Evolutionary conservation across 768 basidiomycete genomes (phyloP).

Genomic region (Lactifluus rugatus): DNA sequence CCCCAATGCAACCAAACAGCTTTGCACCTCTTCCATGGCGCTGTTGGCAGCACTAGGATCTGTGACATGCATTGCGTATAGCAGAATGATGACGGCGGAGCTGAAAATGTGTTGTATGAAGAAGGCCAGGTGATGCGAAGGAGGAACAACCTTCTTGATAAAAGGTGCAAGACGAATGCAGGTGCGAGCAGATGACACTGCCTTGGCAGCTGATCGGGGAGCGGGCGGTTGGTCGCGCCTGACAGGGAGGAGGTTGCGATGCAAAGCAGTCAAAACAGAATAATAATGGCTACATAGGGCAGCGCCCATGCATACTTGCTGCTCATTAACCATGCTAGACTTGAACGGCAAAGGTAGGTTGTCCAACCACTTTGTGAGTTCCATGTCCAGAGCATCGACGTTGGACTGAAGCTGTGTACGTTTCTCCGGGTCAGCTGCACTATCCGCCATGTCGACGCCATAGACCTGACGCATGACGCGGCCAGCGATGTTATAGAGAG

Average conservation of each 20-base stretch:
- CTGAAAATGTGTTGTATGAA: conserved; percentile 88
- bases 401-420: conserved; percentile 65
- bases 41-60: conserved; percentile 54
- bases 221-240: conserved; percentile 59
- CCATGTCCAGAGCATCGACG: conserved; percentile 69
- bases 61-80: conserved; percentile 77
- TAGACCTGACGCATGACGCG: conserved; percentile 77
- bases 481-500: conserved; percentile 78
- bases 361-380: conserved; percentile 78
- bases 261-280: conserved; percentile 76
- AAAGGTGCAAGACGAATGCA: conserved; percentile 80
- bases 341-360: conserved; percentile 68
- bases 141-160: conserved; percentile 73
- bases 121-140: conserved; percentile 80
- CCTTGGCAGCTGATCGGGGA: conserved; percentile 67
- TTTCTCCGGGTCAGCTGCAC: conserved; percentile 57
- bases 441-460: conserved; percentile 65
- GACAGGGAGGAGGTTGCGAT: conserved; percentile 80
- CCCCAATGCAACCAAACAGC: conserved; percentile 58
- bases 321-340: conserved; percentile 59
- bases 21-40: conserved; percentile 78
- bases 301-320: conserved; percentile 78
- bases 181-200: conserved; percentile 74
- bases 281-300: conserved; percentile 86
- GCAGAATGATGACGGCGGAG: conserved; percentile 73